phyloP scores from a whole-genome alignment of 1,284 basidiomycete species.

The Marasmius fiardii region DNA sequence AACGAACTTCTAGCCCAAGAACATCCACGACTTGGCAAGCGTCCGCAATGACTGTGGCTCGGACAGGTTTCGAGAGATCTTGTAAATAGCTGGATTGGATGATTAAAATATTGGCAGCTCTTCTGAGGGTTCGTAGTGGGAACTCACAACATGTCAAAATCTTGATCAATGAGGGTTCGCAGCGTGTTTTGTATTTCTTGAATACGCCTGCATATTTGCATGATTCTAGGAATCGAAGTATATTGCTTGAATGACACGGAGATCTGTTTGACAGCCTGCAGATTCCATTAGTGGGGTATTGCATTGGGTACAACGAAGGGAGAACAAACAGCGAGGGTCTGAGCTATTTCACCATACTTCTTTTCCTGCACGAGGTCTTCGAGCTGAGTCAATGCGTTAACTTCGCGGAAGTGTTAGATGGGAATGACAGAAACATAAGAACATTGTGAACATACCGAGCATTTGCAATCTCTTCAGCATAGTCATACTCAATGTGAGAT shows the following conservation, averaged over 20 bases:
- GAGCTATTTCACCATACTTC: conserved; percentile 81
- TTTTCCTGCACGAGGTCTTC: conserved; percentile 75
- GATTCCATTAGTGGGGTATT: conserved; percentile 6
- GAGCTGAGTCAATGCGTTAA: conserved; percentile 79
- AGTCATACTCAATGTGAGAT: conserved; percentile 87
- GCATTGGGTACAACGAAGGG: neutral
- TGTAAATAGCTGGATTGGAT: conserved; percentile 64
- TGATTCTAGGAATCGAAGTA: conserved; percentile 71
- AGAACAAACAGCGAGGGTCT: conserved; percentile 67
- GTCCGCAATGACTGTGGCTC: conserved; percentile 63
- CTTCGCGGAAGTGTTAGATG: conserved; percentile 38
- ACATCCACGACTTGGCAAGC: conserved; percentile 86
- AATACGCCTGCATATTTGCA: conserved; percentile 73
- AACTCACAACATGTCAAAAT: conserved; percentile 88
- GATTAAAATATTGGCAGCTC: neutral
- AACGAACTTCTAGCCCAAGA: conserved; percentile 78
- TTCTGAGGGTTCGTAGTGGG: neutral
- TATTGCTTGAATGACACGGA: conserved; percentile 75
- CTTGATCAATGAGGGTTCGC: conserved; percentile 75
- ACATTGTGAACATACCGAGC: conserved; percentile 71
- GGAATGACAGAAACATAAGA: neutral
- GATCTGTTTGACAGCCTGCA: conserved; percentile 85
- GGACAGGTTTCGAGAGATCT: conserved; percentile 67
- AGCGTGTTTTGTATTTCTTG: conserved; percentile 78
- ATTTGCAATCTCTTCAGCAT: conserved; percentile 90